Percentiles rank a stretch among this genome's conserved stretches.
These are phyloP conservation scores for Alternaria solani DNA, from an alignment of 2,329 filamentous ascomycete genomes.

Conservation along the genomic window DNA sequence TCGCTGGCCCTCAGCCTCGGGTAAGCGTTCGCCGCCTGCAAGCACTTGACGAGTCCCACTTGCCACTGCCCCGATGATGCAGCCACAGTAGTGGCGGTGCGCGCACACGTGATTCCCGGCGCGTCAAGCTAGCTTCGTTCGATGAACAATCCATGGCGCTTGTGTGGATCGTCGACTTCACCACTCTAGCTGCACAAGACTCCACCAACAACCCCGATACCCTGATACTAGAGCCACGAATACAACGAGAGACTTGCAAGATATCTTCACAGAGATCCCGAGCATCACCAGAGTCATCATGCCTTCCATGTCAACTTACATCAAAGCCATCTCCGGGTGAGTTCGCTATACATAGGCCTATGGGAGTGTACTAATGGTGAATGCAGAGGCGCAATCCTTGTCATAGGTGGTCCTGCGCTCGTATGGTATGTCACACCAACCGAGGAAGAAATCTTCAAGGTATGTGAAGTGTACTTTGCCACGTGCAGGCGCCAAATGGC, in stretches of 20 bases:
- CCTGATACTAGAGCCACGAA: background rate
- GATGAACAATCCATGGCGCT: slow-evolving; percentile 6
- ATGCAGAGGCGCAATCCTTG: slow-evolving; percentile 72
- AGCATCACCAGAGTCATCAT: slow-evolving; percentile 25
- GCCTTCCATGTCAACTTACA: slow-evolving; percentile 39
- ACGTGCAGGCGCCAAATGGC: slow-evolving; percentile 19
- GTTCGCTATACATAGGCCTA: slow-evolving; percentile 16
- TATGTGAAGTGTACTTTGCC: slow-evolving; percentile 40
- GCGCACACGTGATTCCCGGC: background rate
- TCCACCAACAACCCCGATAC: slow-evolving; percentile 7
- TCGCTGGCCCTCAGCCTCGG: slow-evolving; percentile 5
- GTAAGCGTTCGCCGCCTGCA: slow-evolving; percentile 12
- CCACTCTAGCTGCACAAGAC: slow-evolving; percentile 9
- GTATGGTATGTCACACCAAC: slow-evolving; percentile 82
- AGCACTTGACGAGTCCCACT: background rate
- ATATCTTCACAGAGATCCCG: background rate
- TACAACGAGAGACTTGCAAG: background rate
- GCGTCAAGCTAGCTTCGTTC: slow-evolving; percentile 12
- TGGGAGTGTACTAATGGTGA: slow-evolving; percentile 28
- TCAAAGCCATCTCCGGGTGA: slow-evolving; percentile 48
- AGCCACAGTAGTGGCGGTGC: slow-evolving; percentile 12
- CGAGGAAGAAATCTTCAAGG: slow-evolving; percentile 87
- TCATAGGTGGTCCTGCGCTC: slow-evolving; percentile 84
- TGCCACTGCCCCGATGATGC: background rate
- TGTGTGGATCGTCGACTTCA: slow-evolving; percentile 15